Percentiles rank a stretch among this genome's conserved stretches.
Conservation (phyloP, 1,139 yeast genomes). For the Pichia sp. region DNA sequence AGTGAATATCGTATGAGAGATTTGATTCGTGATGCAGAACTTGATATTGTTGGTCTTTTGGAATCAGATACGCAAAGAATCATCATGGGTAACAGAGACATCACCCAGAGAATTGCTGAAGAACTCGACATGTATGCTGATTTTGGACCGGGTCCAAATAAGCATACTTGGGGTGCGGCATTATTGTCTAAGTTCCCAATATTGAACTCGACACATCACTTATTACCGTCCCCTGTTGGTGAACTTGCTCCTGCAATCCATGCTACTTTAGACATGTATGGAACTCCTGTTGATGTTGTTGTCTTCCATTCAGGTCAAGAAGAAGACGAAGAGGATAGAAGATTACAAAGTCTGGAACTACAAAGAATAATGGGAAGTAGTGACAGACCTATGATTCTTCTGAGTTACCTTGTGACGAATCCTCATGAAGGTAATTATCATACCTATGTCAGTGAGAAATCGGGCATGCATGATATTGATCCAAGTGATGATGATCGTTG, state of each 20-base stretch:
- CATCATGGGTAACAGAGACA: slow-evolving; percentile 90
- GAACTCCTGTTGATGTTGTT: slow-evolving; percentile 79
- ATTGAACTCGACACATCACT: slow-evolving; percentile 78
- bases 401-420: slow-evolving; percentile 83
- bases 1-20: slow-evolving; percentile 86
- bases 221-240: slow-evolving; percentile 94
- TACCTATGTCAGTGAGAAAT: slow-evolving; percentile 75
- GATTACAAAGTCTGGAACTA: slow-evolving; percentile 73
- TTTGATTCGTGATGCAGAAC: slow-evolving; percentile 73
- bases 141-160: slow-evolving; percentile 96
- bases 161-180: slow-evolving; percentile 98
- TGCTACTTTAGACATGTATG: slow-evolving; percentile 89
- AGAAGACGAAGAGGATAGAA: slow-evolving; percentile 90
- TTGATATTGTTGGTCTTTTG: slow-evolving; percentile 83
- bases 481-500: slow-evolving; percentile 94
- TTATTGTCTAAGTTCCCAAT: slow-evolving; percentile 92
- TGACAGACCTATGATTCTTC: slow-evolving; percentile 67
- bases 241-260: slow-evolving; percentile 97
- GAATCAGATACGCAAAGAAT: slow-evolving; percentile 93
- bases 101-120: slow-evolving; percentile 87
- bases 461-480: slow-evolving; percentile 91
- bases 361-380: slow-evolving; percentile 76
- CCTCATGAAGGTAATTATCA: slow-evolving; percentile 88
- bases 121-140: slow-evolving; percentile 93
- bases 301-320: slow-evolving; percentile 99